Evolutionary conservation across 768 basidiomycete species (phyloP), one percentile per base, ranked within the genome.

Genomic region (Porphyrellus cyaneotinctus): DNA sequence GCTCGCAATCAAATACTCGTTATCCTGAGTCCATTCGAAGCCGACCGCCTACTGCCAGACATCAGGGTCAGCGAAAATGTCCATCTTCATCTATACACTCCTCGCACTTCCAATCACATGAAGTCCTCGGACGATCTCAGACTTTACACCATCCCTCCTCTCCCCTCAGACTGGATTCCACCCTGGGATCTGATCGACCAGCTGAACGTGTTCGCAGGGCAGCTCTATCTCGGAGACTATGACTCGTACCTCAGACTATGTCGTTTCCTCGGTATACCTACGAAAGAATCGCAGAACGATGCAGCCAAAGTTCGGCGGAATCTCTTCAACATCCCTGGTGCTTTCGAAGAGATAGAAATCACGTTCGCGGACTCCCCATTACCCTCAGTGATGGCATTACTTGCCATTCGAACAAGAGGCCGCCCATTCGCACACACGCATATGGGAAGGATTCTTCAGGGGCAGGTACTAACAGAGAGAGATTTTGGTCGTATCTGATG

Each of bases 71-170:
- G 66, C 58, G 58, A 63, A 12, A 14, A 52, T 10, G 72, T 74
- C 10, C 62, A 69, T 45, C 65, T 78, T 17, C 75, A 76, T 54
- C 33, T 70, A 1, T 78, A 77, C 50, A 54, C 72, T 5, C 74
- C 75, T 11, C 60, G 72, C 4, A 69, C 70, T 22, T 69, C 62
- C 1, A 42, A 60, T n/a, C 59, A 59, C 2, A 72, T 71, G 68
- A 59, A 60, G 26, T 55, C 72, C 14, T 69, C 70, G 28, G 76
- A 78, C 32, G 56, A 69, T 26, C 61, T 68, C 14, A 26, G 14
- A 4, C 51, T 63, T 7, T 49, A 54, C 13, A 5, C 22, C 2
- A 41, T 57, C 30, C 62, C 60, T 30, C 41, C 42, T 17, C 30
- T 20, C 28, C 30, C 18, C 13, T 31, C 43, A 2, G 30, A 44